Evolutionary conservation across 1,284 basidiomycete genomes (phyloP), one percentile per base, ranked within the genome.

Genomic region (Ustilago xerochloae): DNA sequence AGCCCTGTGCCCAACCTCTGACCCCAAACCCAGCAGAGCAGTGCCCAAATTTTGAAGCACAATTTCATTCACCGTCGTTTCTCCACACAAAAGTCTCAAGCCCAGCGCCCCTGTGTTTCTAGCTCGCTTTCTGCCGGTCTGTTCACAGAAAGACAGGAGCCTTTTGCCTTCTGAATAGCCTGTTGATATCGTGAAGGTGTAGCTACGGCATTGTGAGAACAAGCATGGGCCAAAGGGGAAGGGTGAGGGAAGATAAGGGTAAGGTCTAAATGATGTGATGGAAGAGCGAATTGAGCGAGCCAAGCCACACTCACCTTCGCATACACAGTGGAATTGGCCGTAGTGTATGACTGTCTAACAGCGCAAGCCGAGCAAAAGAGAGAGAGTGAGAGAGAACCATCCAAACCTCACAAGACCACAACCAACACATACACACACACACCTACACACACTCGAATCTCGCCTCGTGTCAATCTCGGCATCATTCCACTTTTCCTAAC

Each of bases 61-160:
- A 26, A 38, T 18, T 22, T 30, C 61, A 57, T 26, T 57, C 55
- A 45, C 62, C 62, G 62, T 45, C 48, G n/a, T 39, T 56, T 64
- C 62, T 64, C 62, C 55, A 58, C 62, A 64, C 54, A 39, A 29
- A 35, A 18, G 7, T 24, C 29, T n/a, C 16, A 20, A 50, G 28
- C 30, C 16, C 29, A 50, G 9, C 22, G 28, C 45, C 29, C 45
- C 28, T 47, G 15, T 24, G 18, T 30, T 30, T 18, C 15, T 35
- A 35, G 33, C 33, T 35, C 16, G 33, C 33, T 35, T n/a, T n/a
- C n/a, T n/a, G n/a, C n/a, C n/a, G n/a, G n/a, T n/a, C n/a, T n/a
- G n/a, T n/a, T n/a, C n/a, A n/a, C n/a, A n/a, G n/a, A n/a, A n/a
- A n/a, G n/a, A n/a, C n/a, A n/a, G n/a, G n/a, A n/a, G n/a, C n/a